Evolutionary conservation across 2,329 filamentous ascomycete genomes (phyloP).

Genomic region (Diaporthe vaccinii): DNA sequence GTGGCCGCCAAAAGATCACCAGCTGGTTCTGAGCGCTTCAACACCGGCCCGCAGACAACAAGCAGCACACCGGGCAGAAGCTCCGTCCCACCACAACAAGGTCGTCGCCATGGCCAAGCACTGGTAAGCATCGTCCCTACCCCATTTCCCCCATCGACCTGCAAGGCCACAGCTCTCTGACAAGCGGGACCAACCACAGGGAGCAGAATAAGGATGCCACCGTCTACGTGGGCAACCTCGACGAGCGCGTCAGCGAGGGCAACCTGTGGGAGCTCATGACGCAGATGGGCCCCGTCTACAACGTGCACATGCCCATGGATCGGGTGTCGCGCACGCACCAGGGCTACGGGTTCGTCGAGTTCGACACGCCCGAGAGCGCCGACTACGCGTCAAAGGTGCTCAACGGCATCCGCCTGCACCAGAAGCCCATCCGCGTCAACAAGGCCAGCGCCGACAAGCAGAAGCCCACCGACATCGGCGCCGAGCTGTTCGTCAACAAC

Average conservation of each 20-base stretch:
- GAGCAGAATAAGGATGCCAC: constrained; percentile 99
- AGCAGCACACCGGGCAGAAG: not conserved
- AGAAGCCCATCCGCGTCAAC: constrained; percentile 96
- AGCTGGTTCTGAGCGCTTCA: constrained; percentile 3
- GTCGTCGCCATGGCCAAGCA: constrained; percentile 48
- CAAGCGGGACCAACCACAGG: constrained; percentile 60
- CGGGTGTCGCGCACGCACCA: constrained; percentile 97
- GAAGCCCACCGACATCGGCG: constrained; percentile 91
- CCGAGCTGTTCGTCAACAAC: constrained; percentile 97
- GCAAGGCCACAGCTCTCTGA: constrained; percentile 1
- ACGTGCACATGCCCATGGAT: constrained; percentile 98
- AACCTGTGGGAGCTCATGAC: constrained; percentile 98
- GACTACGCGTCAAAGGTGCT: constrained; percentile 97
- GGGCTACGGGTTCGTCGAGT: constrained; percentile 99
- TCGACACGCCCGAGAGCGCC: constrained; percentile 93
- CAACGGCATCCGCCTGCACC: constrained; percentile 94
- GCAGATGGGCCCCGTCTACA: constrained; percentile 96
- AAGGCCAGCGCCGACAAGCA: constrained; percentile 94
- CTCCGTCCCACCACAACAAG: not conserved
- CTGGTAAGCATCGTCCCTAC: constrained; percentile 43
- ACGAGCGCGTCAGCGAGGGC: constrained; percentile 92
- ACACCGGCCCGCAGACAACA: not conserved
- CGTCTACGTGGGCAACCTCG: constrained; percentile 97
- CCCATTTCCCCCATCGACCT: not conserved
- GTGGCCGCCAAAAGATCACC: not conserved